Conservation (phyloP, 345 rosid genomes). For the Murraya paniculata region DNA sequence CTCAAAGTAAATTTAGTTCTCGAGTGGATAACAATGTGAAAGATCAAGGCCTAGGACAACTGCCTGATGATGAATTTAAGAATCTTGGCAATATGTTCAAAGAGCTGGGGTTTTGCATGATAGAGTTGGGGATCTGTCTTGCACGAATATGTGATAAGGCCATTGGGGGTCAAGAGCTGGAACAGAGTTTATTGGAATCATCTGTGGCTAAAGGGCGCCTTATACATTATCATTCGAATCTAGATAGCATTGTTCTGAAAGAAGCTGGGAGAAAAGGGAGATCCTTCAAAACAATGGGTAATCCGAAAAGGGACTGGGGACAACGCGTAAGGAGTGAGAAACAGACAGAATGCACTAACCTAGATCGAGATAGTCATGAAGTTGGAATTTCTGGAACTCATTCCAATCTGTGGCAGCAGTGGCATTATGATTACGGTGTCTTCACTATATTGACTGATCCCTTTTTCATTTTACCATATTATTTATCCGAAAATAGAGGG, state of each 20-base stretch:
- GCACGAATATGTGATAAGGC: conserved; percentile 72
- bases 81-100: conserved; percentile 50
- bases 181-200: conserved; percentile 67
- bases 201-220: conserved; percentile 80
- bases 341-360: conserved; percentile 13
- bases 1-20: conserved; percentile 15
- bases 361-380: conserved; percentile 21
- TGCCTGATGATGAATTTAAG: conserved; percentile 36
- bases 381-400: conserved; percentile 18
- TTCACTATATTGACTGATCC: conserved; percentile 89
- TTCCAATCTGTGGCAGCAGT: conserved; percentile 75
- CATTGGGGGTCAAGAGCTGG: conserved; percentile 69
- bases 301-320: conserved; percentile 14
- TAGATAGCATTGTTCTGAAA: conserved; percentile 44
- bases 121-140: conserved; percentile 61
- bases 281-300: conserved; percentile 23
- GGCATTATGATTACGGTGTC: conserved; percentile 94
- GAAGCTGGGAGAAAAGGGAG: conserved; percentile 33
- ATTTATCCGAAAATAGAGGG: conserved; percentile 15
- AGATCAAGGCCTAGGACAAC: conserved; percentile 3
- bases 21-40: not conserved
- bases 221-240: conserved; percentile 77
- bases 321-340: conserved; percentile 15
- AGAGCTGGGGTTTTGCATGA: conserved; percentile 79
- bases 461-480: conserved; percentile 47